These are phyloP conservation scores for Botrytis paeoniae DNA, from an alignment of 2,329 filamentous ascomycete genomes.

Conservation along the genomic window DNA sequence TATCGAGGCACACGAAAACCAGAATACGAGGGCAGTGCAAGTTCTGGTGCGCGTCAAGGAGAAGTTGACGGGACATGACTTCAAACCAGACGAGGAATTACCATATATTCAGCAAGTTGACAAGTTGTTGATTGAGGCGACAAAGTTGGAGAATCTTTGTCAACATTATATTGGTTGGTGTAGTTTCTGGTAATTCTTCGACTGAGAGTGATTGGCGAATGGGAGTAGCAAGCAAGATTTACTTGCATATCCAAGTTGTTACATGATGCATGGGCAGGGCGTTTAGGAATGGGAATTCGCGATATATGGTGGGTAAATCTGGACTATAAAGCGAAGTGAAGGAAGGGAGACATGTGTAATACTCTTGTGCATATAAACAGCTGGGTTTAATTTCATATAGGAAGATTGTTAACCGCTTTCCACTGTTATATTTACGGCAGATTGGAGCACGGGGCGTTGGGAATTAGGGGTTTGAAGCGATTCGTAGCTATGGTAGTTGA, in stretches of 20 bases:
- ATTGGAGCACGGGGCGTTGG: not conserved
- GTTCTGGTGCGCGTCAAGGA: slow-evolving; percentile 90
- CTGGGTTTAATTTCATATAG: not conserved
- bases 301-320: not conserved
- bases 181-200: slow-evolving; percentile 77
- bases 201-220: not conserved
- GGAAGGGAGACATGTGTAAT: slow-evolving; percentile 3
- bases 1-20: slow-evolving; percentile 64
- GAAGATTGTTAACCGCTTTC: not conserved
- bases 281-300: not conserved
- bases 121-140: slow-evolving; percentile 90
- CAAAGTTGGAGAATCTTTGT: slow-evolving; percentile 94
- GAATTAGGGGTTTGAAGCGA: not conserved
- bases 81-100: slow-evolving; percentile 81
- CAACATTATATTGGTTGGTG: slow-evolving; percentile 99
- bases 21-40: slow-evolving; percentile 90
- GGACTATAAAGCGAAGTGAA: not conserved
- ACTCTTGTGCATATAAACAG: slow-evolving; percentile 13
- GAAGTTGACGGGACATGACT: slow-evolving; percentile 92
- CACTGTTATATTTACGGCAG: not conserved
- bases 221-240: not conserved
- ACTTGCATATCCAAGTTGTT: not conserved
- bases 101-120: slow-evolving; percentile 86
- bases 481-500: not conserved
- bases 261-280: not conserved